phyloP scores from a whole-genome alignment of 176 grass and related monocot species.

The Alloteropsis semialata region DNA sequence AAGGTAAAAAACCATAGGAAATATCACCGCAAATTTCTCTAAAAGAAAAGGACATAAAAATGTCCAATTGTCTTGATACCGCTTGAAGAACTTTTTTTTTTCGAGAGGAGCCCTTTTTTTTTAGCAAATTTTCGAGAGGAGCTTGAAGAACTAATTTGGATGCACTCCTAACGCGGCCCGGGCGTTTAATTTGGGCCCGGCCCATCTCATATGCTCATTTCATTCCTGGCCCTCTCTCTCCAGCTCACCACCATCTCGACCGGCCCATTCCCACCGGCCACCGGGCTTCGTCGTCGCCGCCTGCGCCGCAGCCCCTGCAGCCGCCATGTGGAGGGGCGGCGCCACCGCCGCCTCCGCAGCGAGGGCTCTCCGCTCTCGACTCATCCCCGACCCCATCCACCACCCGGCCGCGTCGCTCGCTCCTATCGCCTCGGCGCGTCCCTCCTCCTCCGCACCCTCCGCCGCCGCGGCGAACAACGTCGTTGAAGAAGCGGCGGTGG shows the following conservation, averaged over 20 bases:
- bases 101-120: too few relatives aligned
- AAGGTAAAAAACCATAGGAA: too few relatives aligned
- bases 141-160: too few relatives aligned
- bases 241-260: neutral
- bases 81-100: too few relatives aligned
- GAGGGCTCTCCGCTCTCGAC: conserved; percentile 38
- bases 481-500: conserved; percentile 32
- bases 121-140: too few relatives aligned
- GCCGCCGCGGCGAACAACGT: conserved; percentile 7
- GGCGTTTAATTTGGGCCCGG: neutral
- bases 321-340: conserved; percentile 56
- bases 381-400: conserved; percentile 1
- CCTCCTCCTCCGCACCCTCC: conserved; percentile 16
- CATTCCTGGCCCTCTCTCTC: neutral
- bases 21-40: too few relatives aligned
- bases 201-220: neutral
- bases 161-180: neutral
- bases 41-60: too few relatives aligned
- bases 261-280: neutral
- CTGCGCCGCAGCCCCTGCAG: neutral
- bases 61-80: too few relatives aligned
- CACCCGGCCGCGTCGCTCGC: neutral
- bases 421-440: conserved; percentile 9
- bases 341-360: conserved; percentile 21
- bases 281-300: neutral